Evolutionary conservation across 345 rosid genomes (phyloP), one percentile per base, ranked within the genome.

Genomic region (Eucalyptus polybractea): DNA sequence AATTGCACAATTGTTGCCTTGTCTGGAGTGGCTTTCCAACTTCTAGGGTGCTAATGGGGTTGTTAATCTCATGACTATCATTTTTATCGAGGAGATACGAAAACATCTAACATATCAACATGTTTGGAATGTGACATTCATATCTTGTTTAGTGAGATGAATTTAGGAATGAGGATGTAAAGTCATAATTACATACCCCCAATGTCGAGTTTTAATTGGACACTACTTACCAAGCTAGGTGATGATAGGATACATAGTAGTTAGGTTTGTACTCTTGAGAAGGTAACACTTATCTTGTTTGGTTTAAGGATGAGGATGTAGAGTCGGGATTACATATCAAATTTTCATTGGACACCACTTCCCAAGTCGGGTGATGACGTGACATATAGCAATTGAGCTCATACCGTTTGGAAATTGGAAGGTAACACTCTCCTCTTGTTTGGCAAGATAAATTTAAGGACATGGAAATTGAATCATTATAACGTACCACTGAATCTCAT

Each of bases 21-120:
- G 47, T 76, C 1, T 3, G 5, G 27, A 37, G 83, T 37, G 40
- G 27, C 45, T 72, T 37, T 37, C 25, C 13, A 10, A 9, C 81
- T 72, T 72, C 13, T 17, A 42, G 13, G 2, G 17, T 4, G 17
- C 33, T 11, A 10, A 0, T 6, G 44, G 81, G 81, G 13, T 33
- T 33, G 45, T 37, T 19, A 14, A 69, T 69, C 80, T 69, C 4
- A 6, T 40, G 21, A 17, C 13, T 33, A 37, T 21, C 8, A 13
- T 21, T 65, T 33, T 37, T 72, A 10, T 5, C 3, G 1, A 72
- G 45, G 27, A 37, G 22, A 72, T 37, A 6, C 3, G 7, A 33
- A 69, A 17, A 12, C 13, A 33, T 33, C 0, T 37, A 0, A 10
- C 27, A 37, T 2, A 3, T 17, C 14, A 6, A 72, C 27, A 40